Base-by-base conservation (phyloP, 305 asterid species). In the Solanum hybrid region DNA sequence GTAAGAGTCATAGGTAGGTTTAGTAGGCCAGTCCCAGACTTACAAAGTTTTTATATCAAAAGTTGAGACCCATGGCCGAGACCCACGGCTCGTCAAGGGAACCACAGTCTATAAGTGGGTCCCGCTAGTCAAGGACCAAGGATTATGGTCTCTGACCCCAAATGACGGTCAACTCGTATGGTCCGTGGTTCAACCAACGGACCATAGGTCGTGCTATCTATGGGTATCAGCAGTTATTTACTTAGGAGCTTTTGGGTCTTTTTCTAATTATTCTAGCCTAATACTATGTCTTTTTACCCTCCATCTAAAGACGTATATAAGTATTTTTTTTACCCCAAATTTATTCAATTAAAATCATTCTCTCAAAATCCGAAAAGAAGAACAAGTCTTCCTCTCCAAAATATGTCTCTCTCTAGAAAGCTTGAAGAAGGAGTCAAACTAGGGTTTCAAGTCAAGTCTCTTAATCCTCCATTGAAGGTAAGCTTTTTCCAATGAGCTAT, bases 141-240 rank as follows among this genome's bases (percentile, higher is more conserved):
- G 10, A 57, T 57, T 10, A 57, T 57, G n/a, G n/a, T 57, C 10
- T 6, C n/a, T 18, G 67, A 57, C 67, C 24, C n/a, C 4, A 57
- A 57, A 2, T 3, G 9, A 57, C 2, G 67, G 9, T 18, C 67
- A 57, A 57, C 67, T 20, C n/a, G 8, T 18, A 57, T 6, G 24
- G 10, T 57, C 1, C 1, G 0, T 57, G 4, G 24, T 57, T 57
- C n/a, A 2, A 18, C 24, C n/a, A 16, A 57, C 0, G n/a, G 4
- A 57, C 10, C 1, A 0, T 57, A 57, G 67, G 67, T 57, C 67
- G 4, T 57, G 67, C 67, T 0, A 18, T 57, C 67, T 18, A 0
- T 57, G 10, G n/a, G 10, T 18, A 7, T 18, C 2, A 0, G 0
- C 24, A 18, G 0, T 6, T 57, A 13, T 57, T 57, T 57, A 6